Evolutionary conservation across 352 stramenopile genomes (phyloP).

Genomic region (Phytophthora ramorum): DNA sequence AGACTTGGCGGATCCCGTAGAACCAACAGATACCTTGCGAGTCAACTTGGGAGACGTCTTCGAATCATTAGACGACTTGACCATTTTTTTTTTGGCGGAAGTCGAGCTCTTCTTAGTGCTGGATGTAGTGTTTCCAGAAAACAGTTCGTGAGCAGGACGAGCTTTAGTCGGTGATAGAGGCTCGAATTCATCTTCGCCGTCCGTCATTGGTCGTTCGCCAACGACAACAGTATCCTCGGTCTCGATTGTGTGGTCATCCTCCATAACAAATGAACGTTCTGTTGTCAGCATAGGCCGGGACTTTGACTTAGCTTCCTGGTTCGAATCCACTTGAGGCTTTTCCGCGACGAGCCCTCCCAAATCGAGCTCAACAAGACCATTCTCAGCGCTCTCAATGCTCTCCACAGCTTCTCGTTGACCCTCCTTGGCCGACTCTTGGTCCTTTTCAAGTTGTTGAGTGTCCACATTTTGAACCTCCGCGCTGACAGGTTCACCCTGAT

Average conservation of each 20-base stretch:
- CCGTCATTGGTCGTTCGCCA: slow-evolving; percentile 58
- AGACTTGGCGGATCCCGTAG: slow-evolving; percentile 33
- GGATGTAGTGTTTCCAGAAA: slow-evolving; percentile 9
- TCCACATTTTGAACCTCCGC: not conserved
- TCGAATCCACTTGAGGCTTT: slow-evolving; percentile 18
- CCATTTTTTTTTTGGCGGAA: slow-evolving; percentile 8
- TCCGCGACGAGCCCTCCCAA: slow-evolving; percentile 5
- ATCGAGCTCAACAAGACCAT: slow-evolving; percentile 14
- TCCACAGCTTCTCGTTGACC: not conserved
- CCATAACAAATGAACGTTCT: slow-evolving; percentile 73
- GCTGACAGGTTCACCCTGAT: slow-evolving; percentile 4
- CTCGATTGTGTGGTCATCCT: slow-evolving; percentile 62
- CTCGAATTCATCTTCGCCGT: slow-evolving; percentile 62
- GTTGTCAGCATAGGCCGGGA: slow-evolving; percentile 68
- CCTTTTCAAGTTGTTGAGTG: not conserved
- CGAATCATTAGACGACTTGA: not conserved
- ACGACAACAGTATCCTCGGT: slow-evolving; percentile 73
- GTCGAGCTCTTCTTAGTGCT: slow-evolving; percentile 11
- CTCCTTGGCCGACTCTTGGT: not conserved
- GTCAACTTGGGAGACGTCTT: slow-evolving; percentile 24
- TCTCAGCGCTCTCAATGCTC: not conserved
- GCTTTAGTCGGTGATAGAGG: slow-evolving; percentile 11
- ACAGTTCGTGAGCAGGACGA: slow-evolving; percentile 14
- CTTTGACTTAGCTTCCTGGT: slow-evolving; percentile 6
- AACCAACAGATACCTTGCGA: slow-evolving; percentile 31